Conservation (phyloP, 2,329 filamentous ascomycete genomes). For the Fusarium staphyleae region DNA sequence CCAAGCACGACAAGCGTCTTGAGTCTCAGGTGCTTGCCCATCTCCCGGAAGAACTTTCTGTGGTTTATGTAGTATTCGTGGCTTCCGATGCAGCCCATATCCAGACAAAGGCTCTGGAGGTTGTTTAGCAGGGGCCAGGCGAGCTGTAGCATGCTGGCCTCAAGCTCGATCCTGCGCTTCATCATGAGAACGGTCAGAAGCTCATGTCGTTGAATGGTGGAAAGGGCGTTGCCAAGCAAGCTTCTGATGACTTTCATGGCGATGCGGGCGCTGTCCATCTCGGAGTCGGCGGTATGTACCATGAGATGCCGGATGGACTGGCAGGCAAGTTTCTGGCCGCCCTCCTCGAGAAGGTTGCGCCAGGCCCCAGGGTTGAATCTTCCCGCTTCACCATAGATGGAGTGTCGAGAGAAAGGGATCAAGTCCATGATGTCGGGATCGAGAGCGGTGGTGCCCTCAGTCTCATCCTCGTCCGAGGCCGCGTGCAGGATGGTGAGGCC, state of each 20-base stretch:
- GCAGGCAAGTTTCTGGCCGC: slow-evolving; percentile 6
- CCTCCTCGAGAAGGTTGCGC: not conserved
- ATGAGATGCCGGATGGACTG: slow-evolving; percentile 13
- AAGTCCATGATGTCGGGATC: not conserved
- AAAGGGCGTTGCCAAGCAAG: too few species aligned
- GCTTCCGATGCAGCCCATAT: not conserved
- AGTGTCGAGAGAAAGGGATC: not conserved
- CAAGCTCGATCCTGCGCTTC: not conserved
- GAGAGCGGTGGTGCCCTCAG: not conserved
- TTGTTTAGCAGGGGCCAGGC: slow-evolving; percentile 13
- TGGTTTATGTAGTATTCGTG: not conserved
- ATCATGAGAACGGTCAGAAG: not conserved
- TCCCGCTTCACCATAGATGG: not conserved
- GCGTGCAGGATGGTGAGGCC: not conserved
- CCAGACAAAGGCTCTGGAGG: slow-evolving; percentile 23
- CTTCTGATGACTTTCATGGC: too few species aligned
- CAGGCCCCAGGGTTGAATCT: not conserved
- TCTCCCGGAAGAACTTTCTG: not conserved
- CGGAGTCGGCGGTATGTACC: not conserved
- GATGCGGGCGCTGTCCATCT: not conserved
- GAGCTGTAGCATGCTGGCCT: not conserved
- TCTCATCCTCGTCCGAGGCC: too few species aligned
- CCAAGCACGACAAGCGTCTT: slow-evolving; percentile 20
- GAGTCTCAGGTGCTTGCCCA: slow-evolving; percentile 13
- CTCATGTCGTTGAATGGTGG: too few species aligned